These are phyloP conservation scores for Aspergillus sp. DNA, from an alignment of 2,329 filamentous ascomycete species.

Conservation along the genomic window DNA sequence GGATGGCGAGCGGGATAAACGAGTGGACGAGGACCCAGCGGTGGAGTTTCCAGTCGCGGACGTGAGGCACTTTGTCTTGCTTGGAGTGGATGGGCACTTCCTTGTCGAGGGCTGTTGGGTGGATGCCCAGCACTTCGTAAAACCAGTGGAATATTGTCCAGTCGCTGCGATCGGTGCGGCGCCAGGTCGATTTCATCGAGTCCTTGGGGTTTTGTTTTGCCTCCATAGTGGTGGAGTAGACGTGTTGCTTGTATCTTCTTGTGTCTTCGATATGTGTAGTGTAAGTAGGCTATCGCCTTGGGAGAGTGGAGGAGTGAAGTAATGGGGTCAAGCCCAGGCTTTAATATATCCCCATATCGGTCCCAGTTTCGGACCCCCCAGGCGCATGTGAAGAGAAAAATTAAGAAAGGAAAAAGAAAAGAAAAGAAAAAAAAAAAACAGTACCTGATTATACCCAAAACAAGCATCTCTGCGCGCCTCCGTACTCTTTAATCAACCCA, in stretches of 20 bases:
- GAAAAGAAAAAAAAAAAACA: too few relatives aligned
- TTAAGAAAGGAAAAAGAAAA: too few relatives aligned
- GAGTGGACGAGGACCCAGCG: slow-evolving; percentile 19
- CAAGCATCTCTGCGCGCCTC: background rate
- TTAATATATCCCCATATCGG: background rate
- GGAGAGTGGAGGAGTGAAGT: too few relatives aligned
- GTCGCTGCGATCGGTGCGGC: slow-evolving; percentile 13
- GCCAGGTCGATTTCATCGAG: slow-evolving; percentile 24
- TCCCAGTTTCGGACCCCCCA: background rate
- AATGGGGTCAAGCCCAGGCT: too few relatives aligned
- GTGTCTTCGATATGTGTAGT: background rate
- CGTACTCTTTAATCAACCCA: background rate
- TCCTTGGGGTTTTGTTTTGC: slow-evolving; percentile 14
- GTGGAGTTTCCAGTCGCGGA: slow-evolving; percentile 18
- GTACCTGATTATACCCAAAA: background rate
- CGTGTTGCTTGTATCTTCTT: background rate
- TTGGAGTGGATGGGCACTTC: slow-evolving; percentile 15
- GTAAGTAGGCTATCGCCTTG: too few relatives aligned
- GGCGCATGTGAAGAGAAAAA: background rate
- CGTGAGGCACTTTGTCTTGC: slow-evolving; percentile 16
- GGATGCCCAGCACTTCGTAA: slow-evolving; percentile 17
- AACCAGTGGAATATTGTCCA: slow-evolving; percentile 21
- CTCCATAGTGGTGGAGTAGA: slow-evolving; percentile 6
- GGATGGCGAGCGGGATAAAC: slow-evolving; percentile 15
- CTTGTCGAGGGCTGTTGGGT: slow-evolving; percentile 15